Conservation (phyloP, 164 flowering plant genomes). For the Tetrastigma voinierianum region DNA sequence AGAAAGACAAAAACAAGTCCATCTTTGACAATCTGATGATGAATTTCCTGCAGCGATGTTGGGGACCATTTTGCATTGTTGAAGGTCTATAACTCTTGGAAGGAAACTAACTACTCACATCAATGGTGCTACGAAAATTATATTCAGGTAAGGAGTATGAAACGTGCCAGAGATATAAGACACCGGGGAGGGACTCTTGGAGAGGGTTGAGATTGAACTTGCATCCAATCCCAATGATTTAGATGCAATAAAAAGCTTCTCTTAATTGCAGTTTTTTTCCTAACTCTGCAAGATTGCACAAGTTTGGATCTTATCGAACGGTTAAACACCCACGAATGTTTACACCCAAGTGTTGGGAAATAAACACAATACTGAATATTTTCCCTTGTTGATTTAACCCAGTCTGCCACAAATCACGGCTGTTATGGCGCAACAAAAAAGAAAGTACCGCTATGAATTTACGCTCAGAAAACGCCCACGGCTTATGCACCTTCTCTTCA, state of each 20-base stretch:
- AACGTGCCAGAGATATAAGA: constrained; percentile 89
- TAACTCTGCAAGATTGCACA: constrained; percentile 84
- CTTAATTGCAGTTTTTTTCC: constrained; percentile 63
- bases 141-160: constrained; percentile 98
- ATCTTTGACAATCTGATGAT: constrained; percentile 92
- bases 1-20: constrained; percentile 98
- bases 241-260: constrained; percentile 63
- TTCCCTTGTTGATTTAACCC: no score
- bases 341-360: constrained; percentile 98
- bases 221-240: constrained; percentile 58
- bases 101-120: constrained; percentile 84
- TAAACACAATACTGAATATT: constrained; percentile 21
- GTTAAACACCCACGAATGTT: constrained; percentile 90
- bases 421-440: no score
- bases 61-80: constrained; percentile 97
- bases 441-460: no score
- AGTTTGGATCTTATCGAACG: constrained; percentile 82
- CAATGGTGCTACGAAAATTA: constrained; percentile 99
- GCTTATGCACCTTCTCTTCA: no score
- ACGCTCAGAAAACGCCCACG: no score
- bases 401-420: no score
- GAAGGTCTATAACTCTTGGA: constrained; percentile 91
- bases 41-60: constrained; percentile 95
- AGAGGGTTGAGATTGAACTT: constrained; percentile 88
- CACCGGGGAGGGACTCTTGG: constrained; percentile 86